Evolutionary conservation across 2,329 filamentous ascomycete genomes (phyloP).

Genomic region (Exserohilum rostratum): DNA sequence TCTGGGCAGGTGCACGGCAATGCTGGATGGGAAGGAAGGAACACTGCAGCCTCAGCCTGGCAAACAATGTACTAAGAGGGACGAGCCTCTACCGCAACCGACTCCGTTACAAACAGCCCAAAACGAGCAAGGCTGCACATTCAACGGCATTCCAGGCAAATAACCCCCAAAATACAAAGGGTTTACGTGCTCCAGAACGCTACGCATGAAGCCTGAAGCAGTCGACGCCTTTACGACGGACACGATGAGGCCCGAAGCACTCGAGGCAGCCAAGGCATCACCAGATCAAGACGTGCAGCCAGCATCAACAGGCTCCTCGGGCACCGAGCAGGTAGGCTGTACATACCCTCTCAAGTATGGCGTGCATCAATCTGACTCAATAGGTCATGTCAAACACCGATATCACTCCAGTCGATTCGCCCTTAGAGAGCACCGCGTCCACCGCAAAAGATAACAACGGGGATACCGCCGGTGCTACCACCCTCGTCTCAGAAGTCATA

Average conservation of each 20-base stretch:
- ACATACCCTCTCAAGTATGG: not conserved
- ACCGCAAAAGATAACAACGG: slow-evolving; percentile 15
- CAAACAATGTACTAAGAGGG: not conserved
- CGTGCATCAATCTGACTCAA: not conserved
- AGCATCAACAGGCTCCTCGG: not conserved
- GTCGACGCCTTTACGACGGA: slow-evolving; percentile 23
- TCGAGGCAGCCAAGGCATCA: slow-evolving; percentile 19
- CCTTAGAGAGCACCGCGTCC: slow-evolving; percentile 12
- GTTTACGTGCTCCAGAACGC: not conserved
- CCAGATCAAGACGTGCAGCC: not conserved
- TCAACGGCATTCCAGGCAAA: not conserved
- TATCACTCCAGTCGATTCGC: slow-evolving; percentile 3
- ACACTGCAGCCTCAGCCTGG: not conserved
- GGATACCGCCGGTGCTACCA: slow-evolving; percentile 17
- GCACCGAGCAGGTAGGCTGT: slow-evolving; percentile 8
- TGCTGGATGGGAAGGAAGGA: not conserved
- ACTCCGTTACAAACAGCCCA: not conserved
- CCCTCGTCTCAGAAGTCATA: slow-evolving; percentile 24
- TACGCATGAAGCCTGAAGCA: slow-evolving; percentile 24
- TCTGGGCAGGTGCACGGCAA: not conserved
- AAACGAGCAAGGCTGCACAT: not conserved
- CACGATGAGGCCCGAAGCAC: slow-evolving; percentile 24
- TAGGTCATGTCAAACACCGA: not conserved
- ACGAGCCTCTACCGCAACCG: not conserved
- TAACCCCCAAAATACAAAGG: not conserved